Percentiles rank a stretch among this genome's conserved stretches.
These are phyloP conservation scores for Alternaria metachromatica DNA, from an alignment of 2,329 filamentous ascomycete genomes.

Conservation along the genomic window DNA sequence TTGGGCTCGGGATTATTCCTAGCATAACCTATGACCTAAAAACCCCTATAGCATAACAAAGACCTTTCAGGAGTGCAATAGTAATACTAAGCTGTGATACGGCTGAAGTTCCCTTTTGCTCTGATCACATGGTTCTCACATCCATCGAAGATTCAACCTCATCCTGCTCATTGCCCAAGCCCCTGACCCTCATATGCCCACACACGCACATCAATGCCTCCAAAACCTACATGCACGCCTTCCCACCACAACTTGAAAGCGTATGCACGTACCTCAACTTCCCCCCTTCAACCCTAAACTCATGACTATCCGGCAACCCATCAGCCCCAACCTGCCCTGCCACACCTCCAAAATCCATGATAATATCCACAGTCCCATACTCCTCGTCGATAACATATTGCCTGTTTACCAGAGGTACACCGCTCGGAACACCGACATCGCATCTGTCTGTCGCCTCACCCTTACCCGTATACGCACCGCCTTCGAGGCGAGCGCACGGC, in stretches of 20 bases:
- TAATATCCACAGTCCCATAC: conserved; percentile 40
- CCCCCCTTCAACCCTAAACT: conserved; percentile 38
- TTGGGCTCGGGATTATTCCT: neutral
- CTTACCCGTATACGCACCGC: conserved; percentile 38
- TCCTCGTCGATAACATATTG: conserved; percentile 42
- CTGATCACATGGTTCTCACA: neutral
- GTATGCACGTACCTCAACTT: conserved; percentile 44
- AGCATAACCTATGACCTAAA: neutral
- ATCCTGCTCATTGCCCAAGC: neutral
- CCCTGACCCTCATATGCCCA: neutral
- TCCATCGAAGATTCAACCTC: neutral
- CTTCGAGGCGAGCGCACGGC: conserved; percentile 39
- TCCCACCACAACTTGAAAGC: conserved; percentile 33
- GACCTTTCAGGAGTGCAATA: neutral
- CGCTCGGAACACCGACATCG: conserved; percentile 38
- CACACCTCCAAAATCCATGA: conserved; percentile 38
- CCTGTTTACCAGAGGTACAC: conserved; percentile 34
- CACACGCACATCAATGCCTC: neutral
- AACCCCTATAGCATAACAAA: neutral
- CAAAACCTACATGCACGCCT: conserved; percentile 27
- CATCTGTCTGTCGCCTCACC: conserved; percentile 30
- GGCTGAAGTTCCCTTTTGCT: neutral
- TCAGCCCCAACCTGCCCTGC: conserved; percentile 13
- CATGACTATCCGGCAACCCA: conserved; percentile 43
- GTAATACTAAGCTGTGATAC: neutral